Conservation (phyloP, 2,329 filamentous ascomycete species). For the Xylaria multiplex region DNA sequence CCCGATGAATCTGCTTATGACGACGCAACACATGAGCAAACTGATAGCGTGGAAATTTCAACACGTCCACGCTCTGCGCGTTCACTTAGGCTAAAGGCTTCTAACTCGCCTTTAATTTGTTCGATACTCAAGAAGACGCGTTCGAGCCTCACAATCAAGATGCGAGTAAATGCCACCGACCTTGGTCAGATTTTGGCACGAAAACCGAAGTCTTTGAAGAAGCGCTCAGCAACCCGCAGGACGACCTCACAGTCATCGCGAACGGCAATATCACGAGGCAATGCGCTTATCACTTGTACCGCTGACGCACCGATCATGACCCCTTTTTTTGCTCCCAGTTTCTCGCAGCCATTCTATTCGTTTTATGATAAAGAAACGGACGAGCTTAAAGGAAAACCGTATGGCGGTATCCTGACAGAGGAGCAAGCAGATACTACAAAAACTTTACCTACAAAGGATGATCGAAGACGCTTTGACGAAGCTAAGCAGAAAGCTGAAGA, state of each 20-base stretch:
- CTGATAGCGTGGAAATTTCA: slow-evolving; percentile 50
- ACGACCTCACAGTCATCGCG: slow-evolving; percentile 49
- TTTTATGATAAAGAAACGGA: slow-evolving; percentile 91
- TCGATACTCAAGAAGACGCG: slow-evolving; percentile 55
- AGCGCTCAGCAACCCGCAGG: slow-evolving; percentile 53
- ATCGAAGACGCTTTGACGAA: slow-evolving; percentile 87
- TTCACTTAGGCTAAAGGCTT: slow-evolving; percentile 65
- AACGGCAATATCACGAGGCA: slow-evolving; percentile 44
- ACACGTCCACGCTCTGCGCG: slow-evolving; percentile 61
- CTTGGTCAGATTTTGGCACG: slow-evolving; percentile 69
- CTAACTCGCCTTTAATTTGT: slow-evolving; percentile 53
- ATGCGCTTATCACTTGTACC: slow-evolving; percentile 48
- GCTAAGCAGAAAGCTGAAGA: slow-evolving; percentile 92
- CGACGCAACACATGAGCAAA: slow-evolving; percentile 49
- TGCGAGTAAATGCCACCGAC: slow-evolving; percentile 66
- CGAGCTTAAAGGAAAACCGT: slow-evolving; percentile 90
- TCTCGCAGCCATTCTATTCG: slow-evolving; percentile 84
- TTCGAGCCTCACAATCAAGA: slow-evolving; percentile 64
- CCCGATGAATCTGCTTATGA: slow-evolving; percentile 54
- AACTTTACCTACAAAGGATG: slow-evolving; percentile 81
- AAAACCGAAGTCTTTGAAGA: slow-evolving; percentile 68
- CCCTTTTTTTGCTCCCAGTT: slow-evolving; percentile 67
- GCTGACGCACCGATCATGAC: slow-evolving; percentile 60
- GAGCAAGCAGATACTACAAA: slow-evolving; percentile 89
- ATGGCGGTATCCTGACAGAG: slow-evolving; percentile 91